Base-by-base conservation (phyloP, 192 early-diverging fungal genomes). In the Backusella tarrabulga region DNA sequence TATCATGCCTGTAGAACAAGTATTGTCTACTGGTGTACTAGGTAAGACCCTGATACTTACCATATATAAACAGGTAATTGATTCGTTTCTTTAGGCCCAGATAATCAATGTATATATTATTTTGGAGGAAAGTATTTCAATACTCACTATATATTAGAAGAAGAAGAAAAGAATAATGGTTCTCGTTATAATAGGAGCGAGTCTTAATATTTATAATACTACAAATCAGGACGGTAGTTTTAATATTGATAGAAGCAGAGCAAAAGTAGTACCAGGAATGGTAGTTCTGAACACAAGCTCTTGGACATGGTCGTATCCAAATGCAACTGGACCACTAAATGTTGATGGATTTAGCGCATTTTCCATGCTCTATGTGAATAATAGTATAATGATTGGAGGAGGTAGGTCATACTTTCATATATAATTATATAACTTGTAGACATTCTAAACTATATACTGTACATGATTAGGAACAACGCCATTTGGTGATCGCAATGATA, bases 111-210 rank as follows among this genome's bases (percentile, higher is more conserved):
- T 23, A 70, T 70, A 3, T 70, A 41, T 15, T 70, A 70, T 26
- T 70, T 70, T 70, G 68, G 68, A 23, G 68, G 68, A 41, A 71
- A 41, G 34, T 14, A 41, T 71, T 8, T 71, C 1, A 8, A n/a
- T 26, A 41, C 2, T 2, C 2, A 32, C 32, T 12, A 11, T 40
- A 6, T 40, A 40, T 40, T 40, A 14, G 6, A 17, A 38, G 26
- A 42, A 41, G 17, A n/a, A n/a, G 4, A 42, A 71, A 23, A 9
- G 41, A n/a, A 1, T 8, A 19, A 41, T 23, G 6, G 17, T 14
- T 23, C 12, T 21, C 23, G 40, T 12, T 21, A 6, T n/a, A 50
- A 50, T n/a, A 50, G 46, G 46, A 6, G 46, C 46, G 6, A 50
- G 19, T 50, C 46, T 50, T 50, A 17, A 50, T 50, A 50, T 50